phyloP scores from a whole-genome alignment of 176 grass and related monocot species.

The Oryza nivara region DNA sequence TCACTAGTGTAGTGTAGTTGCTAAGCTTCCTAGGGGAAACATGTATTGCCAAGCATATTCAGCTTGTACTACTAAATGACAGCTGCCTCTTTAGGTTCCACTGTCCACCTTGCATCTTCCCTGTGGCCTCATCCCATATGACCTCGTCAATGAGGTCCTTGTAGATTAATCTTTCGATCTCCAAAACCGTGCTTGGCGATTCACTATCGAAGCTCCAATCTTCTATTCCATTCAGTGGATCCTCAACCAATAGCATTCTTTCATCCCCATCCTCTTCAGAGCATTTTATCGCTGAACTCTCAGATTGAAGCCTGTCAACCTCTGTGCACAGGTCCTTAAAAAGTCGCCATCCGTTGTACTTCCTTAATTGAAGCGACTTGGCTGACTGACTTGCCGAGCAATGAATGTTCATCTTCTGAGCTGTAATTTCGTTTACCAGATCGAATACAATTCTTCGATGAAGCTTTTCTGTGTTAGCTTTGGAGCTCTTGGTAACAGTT shows the following conservation, averaged over 20 bases:
- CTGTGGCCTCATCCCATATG: constrained; percentile 35
- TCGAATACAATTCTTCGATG: constrained; percentile 81
- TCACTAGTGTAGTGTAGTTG: constrained; percentile 26
- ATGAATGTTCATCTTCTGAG: constrained; percentile 55
- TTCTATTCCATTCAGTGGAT: constrained; percentile 54
- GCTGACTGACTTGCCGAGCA: constrained; percentile 11
- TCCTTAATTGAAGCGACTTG: constrained; percentile 49
- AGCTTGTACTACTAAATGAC: constrained; percentile 55
- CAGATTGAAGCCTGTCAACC: constrained; percentile 55
- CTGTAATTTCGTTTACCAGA: constrained; percentile 74
- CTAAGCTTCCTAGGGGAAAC: constrained; percentile 49
- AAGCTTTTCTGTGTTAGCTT: constrained; percentile 46
- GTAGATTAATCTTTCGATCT: constrained; percentile 84
- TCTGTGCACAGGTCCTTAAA: constrained; percentile 76
- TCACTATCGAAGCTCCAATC: constrained; percentile 56
- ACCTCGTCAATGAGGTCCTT: constrained; percentile 78
- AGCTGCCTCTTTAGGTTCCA: constrained; percentile 59
- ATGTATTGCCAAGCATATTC: constrained; percentile 21
- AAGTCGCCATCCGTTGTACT: constrained; percentile 57
- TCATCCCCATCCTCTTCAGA: constrained; percentile 50
- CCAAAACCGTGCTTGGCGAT: constrained; percentile 49
- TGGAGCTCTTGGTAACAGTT: constrained; percentile 29
- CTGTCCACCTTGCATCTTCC: constrained; percentile 40
- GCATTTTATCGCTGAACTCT: constrained; percentile 30
- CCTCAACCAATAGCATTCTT: constrained; percentile 37